These are phyloP conservation scores for Mucor circinelloides DNA, from an alignment of 371 early-diverging fungal species.

Conservation along the genomic window DNA sequence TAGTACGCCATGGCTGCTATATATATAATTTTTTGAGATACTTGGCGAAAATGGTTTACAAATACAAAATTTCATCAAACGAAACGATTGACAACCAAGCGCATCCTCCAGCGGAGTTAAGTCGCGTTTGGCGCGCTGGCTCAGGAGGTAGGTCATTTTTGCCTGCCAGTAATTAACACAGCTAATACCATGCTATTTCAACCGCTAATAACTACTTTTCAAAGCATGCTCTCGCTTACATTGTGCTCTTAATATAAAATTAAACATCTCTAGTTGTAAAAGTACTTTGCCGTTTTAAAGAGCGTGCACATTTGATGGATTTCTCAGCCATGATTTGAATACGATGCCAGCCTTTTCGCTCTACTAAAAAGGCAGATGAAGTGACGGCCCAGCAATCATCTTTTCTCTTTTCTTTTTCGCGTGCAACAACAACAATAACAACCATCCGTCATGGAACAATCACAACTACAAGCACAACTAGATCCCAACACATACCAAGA, in stretches of 20 bases:
- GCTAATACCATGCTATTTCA: too few relatives aligned
- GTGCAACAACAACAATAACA: not conserved
- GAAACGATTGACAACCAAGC: not conserved
- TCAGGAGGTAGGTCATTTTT: too few relatives aligned
- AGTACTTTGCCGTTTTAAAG: not conserved
- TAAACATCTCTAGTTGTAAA: too few relatives aligned
- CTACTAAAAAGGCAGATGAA: not conserved
- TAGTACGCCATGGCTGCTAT: not conserved
- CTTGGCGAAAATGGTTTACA: not conserved
- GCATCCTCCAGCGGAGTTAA: not conserved
- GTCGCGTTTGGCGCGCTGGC: too few relatives aligned
- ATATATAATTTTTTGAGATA: not conserved
- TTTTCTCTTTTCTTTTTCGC: not conserved
- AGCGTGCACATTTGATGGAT: not conserved
- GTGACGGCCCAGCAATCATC: not conserved
- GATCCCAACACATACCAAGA: conserved; percentile 58
- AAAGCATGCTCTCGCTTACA: too few relatives aligned
- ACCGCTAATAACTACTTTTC: too few relatives aligned
- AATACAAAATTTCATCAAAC: not conserved
- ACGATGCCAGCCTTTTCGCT: not conserved
- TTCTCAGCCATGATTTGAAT: not conserved
- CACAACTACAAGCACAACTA: conserved; percentile 14
- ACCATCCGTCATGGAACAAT: conserved; percentile 6
- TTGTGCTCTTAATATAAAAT: too few relatives aligned
- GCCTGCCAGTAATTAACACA: too few relatives aligned